Base-by-base conservation (phyloP, 2,329 filamentous ascomycete genomes). In the Hypoxylon sp. region DNA sequence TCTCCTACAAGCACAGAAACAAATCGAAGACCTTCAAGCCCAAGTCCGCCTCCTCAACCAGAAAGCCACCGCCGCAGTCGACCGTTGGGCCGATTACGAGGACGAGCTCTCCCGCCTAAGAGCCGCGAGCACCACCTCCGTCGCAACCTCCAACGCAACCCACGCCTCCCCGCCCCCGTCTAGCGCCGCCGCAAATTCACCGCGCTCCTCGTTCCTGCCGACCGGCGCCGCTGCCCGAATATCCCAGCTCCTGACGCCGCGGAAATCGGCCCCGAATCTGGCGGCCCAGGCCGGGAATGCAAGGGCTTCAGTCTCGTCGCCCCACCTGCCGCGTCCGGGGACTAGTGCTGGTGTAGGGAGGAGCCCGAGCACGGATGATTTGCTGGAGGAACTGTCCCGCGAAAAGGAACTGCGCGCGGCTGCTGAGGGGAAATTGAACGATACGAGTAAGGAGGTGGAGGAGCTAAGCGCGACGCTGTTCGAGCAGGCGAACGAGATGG, bases 401-500 rank as follows among this genome's bases (percentile, higher is more conserved):
- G 92, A 95, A 77, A 87, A 91, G 75, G 81, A 80, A 46, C 83
- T 91, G 61, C 87, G 92, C 11, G 82, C 85, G 39, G 87, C 88
- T 54, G 92, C 92, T 1, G 92, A 96, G 79, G 85, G 85, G 52
- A 85, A 87, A 67, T 81, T 93, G 19, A 84, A 84, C 68, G 86
- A 88, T 52, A 90, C 91, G 53, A 89, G 87, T 73, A 84, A 82
- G 11, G 92, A 96, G 81, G 85, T 95, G 19, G 92, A 95, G 79
- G 92, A 96, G 79, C 81, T 96, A 69, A 92, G 87, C 74, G 90
- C 87, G 19, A 86, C 85, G 53, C 81, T 96, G 57, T 96, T 96
- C 77, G 89, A 92, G 80, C 90, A 94, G 81, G 92, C 92, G 54
- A 96, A 96, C 77, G 89, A 94, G 79, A 96, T 96, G 92, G 92